Percentiles rank a stretch among this genome's conserved stretches.
These are phyloP conservation scores for Monosporascus sp. DNA, from an alignment of 2,329 filamentous ascomycete species.

Conservation along the genomic window DNA sequence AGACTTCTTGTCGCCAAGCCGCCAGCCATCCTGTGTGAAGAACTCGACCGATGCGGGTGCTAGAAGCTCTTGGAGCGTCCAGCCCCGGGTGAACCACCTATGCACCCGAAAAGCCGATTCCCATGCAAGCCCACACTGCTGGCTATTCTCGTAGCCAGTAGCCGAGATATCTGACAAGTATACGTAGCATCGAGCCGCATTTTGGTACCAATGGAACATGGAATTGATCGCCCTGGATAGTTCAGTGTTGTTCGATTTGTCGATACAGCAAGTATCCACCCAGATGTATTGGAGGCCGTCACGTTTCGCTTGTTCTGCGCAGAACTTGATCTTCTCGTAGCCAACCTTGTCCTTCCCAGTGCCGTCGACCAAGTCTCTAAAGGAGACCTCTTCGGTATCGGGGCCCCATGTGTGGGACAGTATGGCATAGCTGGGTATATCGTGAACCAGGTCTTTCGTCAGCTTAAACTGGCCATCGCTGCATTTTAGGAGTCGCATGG, in stretches of 20 bases:
- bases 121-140: too few species aligned
- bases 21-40: conserved; percentile 14
- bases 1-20: conserved; percentile 19
- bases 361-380: conserved; percentile 3
- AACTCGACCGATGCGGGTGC: conserved; percentile 23
- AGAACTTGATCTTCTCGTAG: conserved; percentile 8
- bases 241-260: conserved; percentile 1
- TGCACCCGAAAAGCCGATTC: too few species aligned
- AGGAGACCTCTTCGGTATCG: conserved; percentile 5
- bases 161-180: neutral
- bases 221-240: neutral
- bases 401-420: conserved; percentile 12
- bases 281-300: neutral
- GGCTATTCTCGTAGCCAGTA: too few species aligned
- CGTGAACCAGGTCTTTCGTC: too few species aligned
- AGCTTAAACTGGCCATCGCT: too few species aligned
- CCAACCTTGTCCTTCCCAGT: conserved; percentile 3
- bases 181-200: conserved; percentile 8
- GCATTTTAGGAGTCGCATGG: too few species aligned
- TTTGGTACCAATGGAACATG: conserved; percentile 2
- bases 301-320: conserved; percentile 3
- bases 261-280: conserved; percentile 2
- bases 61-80: too few species aligned
- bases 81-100: too few species aligned
- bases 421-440: conserved; percentile 6